Evolutionary conservation across 2,329 filamentous ascomycete genomes (phyloP), one percentile per base, ranked within the genome.

Genomic region (Talaromyces sp.): DNA sequence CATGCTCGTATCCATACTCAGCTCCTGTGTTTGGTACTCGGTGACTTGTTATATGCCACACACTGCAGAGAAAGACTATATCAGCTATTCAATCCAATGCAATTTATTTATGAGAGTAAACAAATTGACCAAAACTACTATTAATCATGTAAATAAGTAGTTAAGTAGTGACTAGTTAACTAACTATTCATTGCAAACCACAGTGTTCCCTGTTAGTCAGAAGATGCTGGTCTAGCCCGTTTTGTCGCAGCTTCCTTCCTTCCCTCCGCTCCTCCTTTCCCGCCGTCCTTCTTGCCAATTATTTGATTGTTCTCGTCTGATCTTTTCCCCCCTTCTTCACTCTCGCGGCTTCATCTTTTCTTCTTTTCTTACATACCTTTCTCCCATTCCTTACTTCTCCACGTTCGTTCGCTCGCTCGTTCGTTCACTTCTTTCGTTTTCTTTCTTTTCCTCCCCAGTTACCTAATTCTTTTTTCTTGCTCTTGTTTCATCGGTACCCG

Each of bases 311-410:
- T 55, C 41, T 46, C 28, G 8, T 35, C 28, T 55, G 35, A 33
- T 46, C 28, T 55, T 33, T 36, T 33, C 35, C 52, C 52, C 39
- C 37, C 56, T 62, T 61, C 56, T 55, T 62, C 55, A 60, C 60
- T 61, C 53, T 36, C 57, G 43, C 40, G 28, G 57, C 43, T 53
- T 56, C 59, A 36, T 62, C 60, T 53, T 57, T 61, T 48, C 53
- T 58, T 60, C 56, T 45, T 21, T 52, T 52, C 33, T 52, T 39
- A 22, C 35, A 37, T 37, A 37, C 48, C 56, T 59, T 60, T 46
- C 59, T 62, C 61, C 48, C 60, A 56, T 60, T 64, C 57, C 63
- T 62, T 62, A 61, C 59, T 61, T 64, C 61, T 63, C 61, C 61
- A 61, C 64, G 65, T 62, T 65, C 63, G 62, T 64, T 63, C 53